Base-by-base conservation (phyloP, 768 basidiomycete genomes). In the Suillus discolor region DNA sequence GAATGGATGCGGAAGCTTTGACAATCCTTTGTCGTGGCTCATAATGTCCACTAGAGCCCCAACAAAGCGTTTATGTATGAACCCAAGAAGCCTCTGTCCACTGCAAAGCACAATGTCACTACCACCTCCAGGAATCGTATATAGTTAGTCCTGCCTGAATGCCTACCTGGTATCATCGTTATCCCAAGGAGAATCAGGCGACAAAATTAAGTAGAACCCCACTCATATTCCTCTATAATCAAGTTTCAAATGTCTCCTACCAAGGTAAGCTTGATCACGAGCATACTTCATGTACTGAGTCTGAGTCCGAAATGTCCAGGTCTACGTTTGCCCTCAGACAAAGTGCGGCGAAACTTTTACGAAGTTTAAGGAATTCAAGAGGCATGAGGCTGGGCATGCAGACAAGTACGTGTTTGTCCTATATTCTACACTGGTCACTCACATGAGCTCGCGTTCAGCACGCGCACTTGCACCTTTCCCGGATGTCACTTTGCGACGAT, bases 331-430 rank as follows among this genome's bases (percentile, higher is more conserved):
- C 47, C 60, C 69, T 18, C 59, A 54, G 44, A 6, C 36, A 1
- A 2, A 57, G 31, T 77, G 75, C 23, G 47, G 23, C 28, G 25
- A 28, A 54, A 51, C 44, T 51, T 75, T 75, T 20, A 18, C 28
- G 12, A 75, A 39, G 41, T 55, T 64, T 6, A 65, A 51, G 9
- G 68, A 75, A 23, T 64, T 75, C 36, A 72, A 44, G 38, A 71
- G 73, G 54, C 75, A 77, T 45, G 71, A 31, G 55, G 61, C 39
- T 13, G 61, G 57, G 0, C 75, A 77, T 44, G 61, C 66, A 1
- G 57, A 65, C 12, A 63, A 57, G 72, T 74, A 51, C 2, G 71
- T 45, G 6, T 2, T 1, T 13, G 0, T 2, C 7, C 8, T 12
- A 28, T 38, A 23, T 15, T 41, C 49, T 12, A 45, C 13, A 23